phyloP scores from a whole-genome alignment of 208 protist species.

The Eutreptiella sp. region DNA sequence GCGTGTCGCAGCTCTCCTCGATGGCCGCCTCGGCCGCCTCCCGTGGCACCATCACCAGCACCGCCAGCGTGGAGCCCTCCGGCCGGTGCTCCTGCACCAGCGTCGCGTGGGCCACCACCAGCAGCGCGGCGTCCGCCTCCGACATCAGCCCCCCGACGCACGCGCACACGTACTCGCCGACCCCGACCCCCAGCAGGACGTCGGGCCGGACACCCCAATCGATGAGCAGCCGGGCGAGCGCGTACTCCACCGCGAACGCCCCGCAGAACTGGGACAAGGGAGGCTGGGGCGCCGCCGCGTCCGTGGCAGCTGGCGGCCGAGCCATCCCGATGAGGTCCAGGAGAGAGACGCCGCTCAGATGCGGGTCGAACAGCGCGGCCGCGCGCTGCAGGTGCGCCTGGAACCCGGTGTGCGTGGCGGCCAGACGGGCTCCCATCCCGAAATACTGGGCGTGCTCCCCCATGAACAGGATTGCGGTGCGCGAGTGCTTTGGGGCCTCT shows the following conservation, averaged over 20 bases:
- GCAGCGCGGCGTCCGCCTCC: slow-evolving; percentile 31
- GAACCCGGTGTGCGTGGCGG: slow-evolving; percentile 27
- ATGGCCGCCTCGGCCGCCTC: no score
- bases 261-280: slow-evolving; percentile 25
- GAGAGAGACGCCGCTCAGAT: no score
- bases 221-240: slow-evolving; percentile 27
- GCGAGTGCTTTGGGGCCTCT: no score
- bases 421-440: slow-evolving; percentile 41
- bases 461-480: slow-evolving; percentile 38
- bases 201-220: slow-evolving; percentile 26
- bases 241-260: slow-evolving; percentile 40
- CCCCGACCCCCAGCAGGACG: slow-evolving; percentile 36
- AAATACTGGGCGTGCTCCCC: slow-evolving; percentile 43
- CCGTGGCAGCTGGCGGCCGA: neutral
- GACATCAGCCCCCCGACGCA: slow-evolving; percentile 32
- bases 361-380: slow-evolving; percentile 3
- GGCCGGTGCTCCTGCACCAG: neutral
- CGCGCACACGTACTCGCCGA: slow-evolving; percentile 41
- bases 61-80: slow-evolving; percentile 3
- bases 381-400: slow-evolving; percentile 24
- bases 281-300: neutral
- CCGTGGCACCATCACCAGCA: no score
- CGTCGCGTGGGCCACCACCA: slow-evolving; percentile 27
- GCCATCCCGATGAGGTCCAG: no score
- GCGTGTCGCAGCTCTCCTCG: no score